Percentiles rank a stretch among this genome's conserved stretches.
Conservation (phyloP, 352 stramenopile genomes). For the Elongisporangium anandrum region DNA sequence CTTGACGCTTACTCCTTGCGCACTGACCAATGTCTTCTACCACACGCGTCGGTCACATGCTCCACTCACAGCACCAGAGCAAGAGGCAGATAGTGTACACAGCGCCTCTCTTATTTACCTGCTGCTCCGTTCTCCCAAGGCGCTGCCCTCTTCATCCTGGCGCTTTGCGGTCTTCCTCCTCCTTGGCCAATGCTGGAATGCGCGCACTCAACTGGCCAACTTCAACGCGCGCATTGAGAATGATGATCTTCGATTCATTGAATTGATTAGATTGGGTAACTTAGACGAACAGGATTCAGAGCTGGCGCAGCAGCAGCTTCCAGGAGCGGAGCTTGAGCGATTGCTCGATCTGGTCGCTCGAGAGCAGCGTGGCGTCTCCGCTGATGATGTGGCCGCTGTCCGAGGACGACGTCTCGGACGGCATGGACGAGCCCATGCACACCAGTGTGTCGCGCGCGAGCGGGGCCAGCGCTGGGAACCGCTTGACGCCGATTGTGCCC, state of each 20-base stretch:
- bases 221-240: neutral
- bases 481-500: slow-evolving; percentile 3
- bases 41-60: neutral
- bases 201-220: too few relatives aligned
- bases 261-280: too few relatives aligned
- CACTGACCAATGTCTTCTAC: neutral
- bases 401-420: neutral
- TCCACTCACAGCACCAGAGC: neutral
- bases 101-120: neutral
- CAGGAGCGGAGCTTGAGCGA: neutral
- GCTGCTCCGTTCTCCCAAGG: neutral
- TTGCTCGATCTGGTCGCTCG: neutral
- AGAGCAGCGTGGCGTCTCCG: neutral
- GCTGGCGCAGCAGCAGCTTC: neutral
- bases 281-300: neutral
- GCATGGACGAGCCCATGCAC: slow-evolving; percentile 6
- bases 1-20: neutral
- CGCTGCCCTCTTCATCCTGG: neutral
- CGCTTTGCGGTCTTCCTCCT: neutral
- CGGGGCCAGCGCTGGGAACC: slow-evolving; percentile 7
- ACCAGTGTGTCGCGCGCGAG: slow-evolving; percentile 10
- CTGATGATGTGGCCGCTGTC: neutral
- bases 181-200: neutral
- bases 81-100: neutral
- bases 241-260: neutral